Evolutionary conservation across 352 stramenopile genomes (phyloP), one percentile per base, ranked within the genome.

Genomic region (Phytopythium chamaehyphon): DNA sequence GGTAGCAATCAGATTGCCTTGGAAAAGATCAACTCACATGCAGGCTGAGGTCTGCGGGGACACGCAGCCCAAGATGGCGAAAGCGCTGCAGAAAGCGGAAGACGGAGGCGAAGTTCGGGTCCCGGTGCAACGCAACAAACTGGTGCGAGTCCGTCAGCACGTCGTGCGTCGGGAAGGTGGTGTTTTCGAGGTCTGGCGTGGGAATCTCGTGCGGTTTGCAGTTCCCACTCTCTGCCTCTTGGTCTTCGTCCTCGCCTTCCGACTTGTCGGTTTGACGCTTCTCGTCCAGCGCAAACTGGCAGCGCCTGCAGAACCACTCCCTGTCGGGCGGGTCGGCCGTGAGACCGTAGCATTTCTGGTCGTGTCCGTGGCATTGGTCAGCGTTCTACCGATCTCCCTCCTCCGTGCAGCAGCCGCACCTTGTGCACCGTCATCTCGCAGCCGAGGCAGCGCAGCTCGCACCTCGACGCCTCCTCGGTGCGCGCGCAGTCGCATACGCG

Each of bases 21-120:
- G 24, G 19, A 18, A 39, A 15, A 23, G 22, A 35, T 26, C 19
- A 19, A 56, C 52, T 33, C 57, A 88, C 73, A 37, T 78, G 47
- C 7, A 88, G 44, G 0, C 71, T 84, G 26, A 74, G 38, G 3
- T 80, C 64, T 10, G 57, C 69, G 4, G 59, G 57, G 33, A 86
- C 54, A 47, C 82, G 79, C 26, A 90, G 61, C 22, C 72, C 76
- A 26, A 88, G 61, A 39, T 63, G 62, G 2, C 73, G 63, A 23
- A 90, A 88, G 7, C 80, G 71, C 56, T 86, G 82, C 44, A 88
- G 61, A 47, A 88, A 88, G 42, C 82, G 58, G 46, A 86, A 88
- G 11, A 83, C 62, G 0, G 66, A 61, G 11, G 76, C 75, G 47
- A 87, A 88, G 43, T 88, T 63, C 19, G 60, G 69, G 51, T 71